Evolutionary conservation across 345 rosid species (phyloP).

Genomic region (Syzygium jambos): DNA sequence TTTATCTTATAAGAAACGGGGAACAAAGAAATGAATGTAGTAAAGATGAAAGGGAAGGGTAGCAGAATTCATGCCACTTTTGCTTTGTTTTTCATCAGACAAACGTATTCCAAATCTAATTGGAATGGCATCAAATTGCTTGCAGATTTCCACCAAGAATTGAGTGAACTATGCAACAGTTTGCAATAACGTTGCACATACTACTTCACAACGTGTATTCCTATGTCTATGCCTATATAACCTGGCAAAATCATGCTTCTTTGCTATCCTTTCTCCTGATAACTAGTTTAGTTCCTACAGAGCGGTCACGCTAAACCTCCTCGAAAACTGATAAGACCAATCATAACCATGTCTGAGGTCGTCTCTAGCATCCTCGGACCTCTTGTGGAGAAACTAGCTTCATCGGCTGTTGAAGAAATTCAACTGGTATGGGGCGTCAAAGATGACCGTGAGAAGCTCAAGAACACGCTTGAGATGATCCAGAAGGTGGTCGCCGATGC

Average conservation of each 20-base stretch:
- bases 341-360: background rate
- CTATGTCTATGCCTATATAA: background rate
- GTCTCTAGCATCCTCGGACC: background rate
- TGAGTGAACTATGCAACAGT: background rate
- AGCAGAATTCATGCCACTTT: background rate
- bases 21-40: background rate
- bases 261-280: background rate
- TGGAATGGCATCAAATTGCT: background rate
- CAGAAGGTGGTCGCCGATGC: conserved; percentile 1
- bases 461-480: background rate
- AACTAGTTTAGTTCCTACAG: background rate
- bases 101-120: background rate
- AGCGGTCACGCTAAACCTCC: background rate
- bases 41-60: background rate
- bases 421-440: background rate
- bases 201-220: background rate
- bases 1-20: background rate
- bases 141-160: background rate
- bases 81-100: background rate
- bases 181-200: background rate
- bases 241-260: background rate
- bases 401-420: background rate
- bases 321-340: background rate
- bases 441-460: conserved; percentile 2
- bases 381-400: background rate